A percentile compares a stretch with the other conserved stretches of the same genome.
Evolutionary conservation across 2,329 filamentous ascomycete genomes (phyloP).

Genomic region (Calycina herbarum): DNA sequence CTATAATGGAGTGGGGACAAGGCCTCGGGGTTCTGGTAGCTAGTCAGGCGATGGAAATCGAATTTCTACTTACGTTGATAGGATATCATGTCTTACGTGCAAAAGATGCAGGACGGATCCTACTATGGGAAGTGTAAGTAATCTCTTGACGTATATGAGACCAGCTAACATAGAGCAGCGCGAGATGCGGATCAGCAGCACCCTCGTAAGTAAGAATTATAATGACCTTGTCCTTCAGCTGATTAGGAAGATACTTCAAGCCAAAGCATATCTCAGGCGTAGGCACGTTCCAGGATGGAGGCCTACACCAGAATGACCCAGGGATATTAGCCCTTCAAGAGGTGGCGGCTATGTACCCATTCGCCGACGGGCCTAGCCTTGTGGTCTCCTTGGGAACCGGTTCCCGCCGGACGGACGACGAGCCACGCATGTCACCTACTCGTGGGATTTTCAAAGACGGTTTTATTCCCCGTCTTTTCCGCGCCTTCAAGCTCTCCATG

Average conservation of each 20-base stretch:
- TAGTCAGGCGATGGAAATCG: not conserved
- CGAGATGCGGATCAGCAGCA: slow-evolving; percentile 6
- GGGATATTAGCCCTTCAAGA: slow-evolving; percentile 18
- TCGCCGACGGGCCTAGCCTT: slow-evolving; percentile 18
- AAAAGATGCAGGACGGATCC: not conserved
- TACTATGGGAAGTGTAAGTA: slow-evolving; percentile 9
- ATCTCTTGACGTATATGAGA: not conserved
- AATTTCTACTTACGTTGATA: not conserved
- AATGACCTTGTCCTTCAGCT: too few species aligned
- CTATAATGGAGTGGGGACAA: slow-evolving; percentile 15
- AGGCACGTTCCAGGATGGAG: slow-evolving; percentile 18
- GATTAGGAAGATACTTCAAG: slow-evolving; percentile 8
- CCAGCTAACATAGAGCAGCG: not conserved
- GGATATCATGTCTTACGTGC: slow-evolving; percentile 7
- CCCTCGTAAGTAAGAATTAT: not conserved
- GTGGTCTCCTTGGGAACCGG: slow-evolving; percentile 27
- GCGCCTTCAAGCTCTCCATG: slow-evolving; percentile 1
- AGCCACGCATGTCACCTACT: slow-evolving; percentile 5
- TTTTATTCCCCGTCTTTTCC: slow-evolving; percentile 8
- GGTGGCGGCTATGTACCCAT: slow-evolving; percentile 21
- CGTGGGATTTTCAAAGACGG: slow-evolving; percentile 5
- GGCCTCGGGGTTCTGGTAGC: not conserved
- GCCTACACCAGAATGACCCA: slow-evolving; percentile 18
- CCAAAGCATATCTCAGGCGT: slow-evolving; percentile 15
- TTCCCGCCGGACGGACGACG: slow-evolving; percentile 7